These are phyloP conservation scores for Yamadazyma nakazawae DNA, from an alignment of 805 yeast species.

Conservation along the genomic window DNA sequence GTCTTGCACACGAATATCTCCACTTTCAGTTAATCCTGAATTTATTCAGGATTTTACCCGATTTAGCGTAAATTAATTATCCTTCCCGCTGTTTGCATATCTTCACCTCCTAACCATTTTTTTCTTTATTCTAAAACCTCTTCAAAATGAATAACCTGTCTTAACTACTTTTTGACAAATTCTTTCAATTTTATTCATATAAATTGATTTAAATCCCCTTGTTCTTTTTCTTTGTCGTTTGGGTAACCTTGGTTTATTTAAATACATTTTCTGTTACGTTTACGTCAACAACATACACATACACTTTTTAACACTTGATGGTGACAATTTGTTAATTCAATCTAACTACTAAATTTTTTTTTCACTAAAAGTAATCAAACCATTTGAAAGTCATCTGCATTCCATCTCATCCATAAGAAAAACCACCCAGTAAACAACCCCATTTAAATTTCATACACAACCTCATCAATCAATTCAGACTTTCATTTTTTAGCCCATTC, in stretches of 20 bases:
- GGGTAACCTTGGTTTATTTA: not conserved
- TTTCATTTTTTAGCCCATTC: too few species aligned
- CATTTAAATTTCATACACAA: too few species aligned
- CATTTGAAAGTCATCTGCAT: not conserved
- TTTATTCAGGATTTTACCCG: conserved; percentile 1
- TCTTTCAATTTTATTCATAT: not conserved
- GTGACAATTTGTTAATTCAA: not conserved
- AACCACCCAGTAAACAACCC: too few species aligned
- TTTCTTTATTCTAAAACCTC: not conserved
- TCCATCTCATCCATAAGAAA: too few species aligned
- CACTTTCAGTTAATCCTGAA: not conserved
- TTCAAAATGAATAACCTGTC: not conserved
- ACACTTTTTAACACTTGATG: not conserved
- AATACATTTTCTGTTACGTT: not conserved
- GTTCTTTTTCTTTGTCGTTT: not conserved
- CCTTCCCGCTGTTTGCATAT: conserved; percentile 4
- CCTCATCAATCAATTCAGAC: too few species aligned
- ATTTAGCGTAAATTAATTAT: not conserved
- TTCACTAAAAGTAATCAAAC: not conserved
- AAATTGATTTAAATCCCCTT: conserved; percentile 3
- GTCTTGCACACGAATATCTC: conserved; percentile 1
- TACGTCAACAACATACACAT: not conserved
- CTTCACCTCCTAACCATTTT: conserved; percentile 3
- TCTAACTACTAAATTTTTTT: not conserved
- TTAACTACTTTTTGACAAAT: not conserved